Evolutionary conservation across 2,329 filamentous ascomycete species (phyloP).

Genomic region (Penicillium sp.): DNA sequence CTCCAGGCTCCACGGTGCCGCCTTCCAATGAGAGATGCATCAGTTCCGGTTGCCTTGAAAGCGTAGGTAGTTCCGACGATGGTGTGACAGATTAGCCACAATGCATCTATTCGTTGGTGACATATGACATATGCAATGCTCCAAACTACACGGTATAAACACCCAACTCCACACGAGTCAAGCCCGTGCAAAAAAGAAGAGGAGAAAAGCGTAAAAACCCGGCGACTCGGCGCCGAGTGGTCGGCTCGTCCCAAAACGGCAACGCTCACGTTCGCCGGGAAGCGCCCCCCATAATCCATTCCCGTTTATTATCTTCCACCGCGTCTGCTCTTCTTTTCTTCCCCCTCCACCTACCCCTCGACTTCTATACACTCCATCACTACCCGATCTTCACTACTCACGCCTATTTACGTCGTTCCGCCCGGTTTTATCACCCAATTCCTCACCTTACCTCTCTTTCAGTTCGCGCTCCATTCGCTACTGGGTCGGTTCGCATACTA

Average conservation of each 20-base stretch:
- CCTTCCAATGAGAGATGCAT: conserved; percentile 14
- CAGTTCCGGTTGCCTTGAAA: neutral
- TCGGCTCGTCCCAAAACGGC: conserved; percentile 20
- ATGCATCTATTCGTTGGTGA: neutral
- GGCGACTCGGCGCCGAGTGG: conserved; percentile 16
- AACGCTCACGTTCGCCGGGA: conserved; percentile 6
- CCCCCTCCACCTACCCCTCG: conserved; percentile 12
- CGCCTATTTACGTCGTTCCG: neutral
- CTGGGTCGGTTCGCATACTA: conserved; percentile 33
- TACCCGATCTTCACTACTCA: neutral
- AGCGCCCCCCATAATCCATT: too few relatives aligned
- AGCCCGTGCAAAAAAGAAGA: neutral
- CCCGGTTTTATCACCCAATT: conserved; percentile 1
- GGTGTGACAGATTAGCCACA: neutral
- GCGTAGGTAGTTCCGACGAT: neutral
- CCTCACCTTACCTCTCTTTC: neutral
- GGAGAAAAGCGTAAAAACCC: neutral
- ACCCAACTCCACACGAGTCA: neutral
- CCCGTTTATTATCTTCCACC: conserved; percentile 17
- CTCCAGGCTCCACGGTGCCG: conserved; percentile 16
- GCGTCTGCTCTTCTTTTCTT: conserved; percentile 12
- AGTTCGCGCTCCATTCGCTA: conserved; percentile 10
- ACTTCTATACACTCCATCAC: conserved; percentile 6
- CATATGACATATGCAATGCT: neutral
- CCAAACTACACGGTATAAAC: neutral